Conservation (phyloP, 1,284 basidiomycete species). For the Puccinia horiana region DNA sequence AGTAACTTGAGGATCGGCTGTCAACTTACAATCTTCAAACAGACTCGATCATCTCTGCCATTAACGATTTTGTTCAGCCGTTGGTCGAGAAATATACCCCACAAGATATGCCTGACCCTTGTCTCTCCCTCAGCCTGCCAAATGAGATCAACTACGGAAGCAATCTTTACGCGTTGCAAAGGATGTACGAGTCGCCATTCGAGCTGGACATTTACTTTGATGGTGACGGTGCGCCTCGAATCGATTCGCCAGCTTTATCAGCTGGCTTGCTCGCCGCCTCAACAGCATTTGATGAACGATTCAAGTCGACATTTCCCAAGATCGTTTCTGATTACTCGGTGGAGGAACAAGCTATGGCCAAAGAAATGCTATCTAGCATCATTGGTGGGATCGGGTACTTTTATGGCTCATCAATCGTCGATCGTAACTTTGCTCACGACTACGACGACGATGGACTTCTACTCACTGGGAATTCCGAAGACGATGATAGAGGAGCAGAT, state of each 20-base stretch:
- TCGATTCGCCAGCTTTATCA: conserved; percentile 64
- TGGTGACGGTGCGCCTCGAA: conserved; percentile 66
- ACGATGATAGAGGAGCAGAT: conserved; percentile 56
- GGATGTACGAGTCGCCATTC: conserved; percentile 75
- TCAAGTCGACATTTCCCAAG: conserved; percentile 70
- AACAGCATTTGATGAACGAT: conserved; percentile 68
- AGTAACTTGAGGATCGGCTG: not conserved
- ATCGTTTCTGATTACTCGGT: conserved; percentile 60
- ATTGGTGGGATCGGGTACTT: conserved; percentile 91
- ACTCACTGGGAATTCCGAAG: conserved; percentile 58
- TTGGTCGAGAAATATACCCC: conserved; percentile 65
- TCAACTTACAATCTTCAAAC: conserved; percentile 32
- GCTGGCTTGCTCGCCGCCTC: conserved; percentile 70
- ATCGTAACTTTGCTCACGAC: conserved; percentile 78
- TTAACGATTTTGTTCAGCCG: conserved; percentile 67
- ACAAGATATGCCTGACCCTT: conserved; percentile 69
- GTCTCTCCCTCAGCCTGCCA: conserved; percentile 72
- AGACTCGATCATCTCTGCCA: conserved; percentile 70
- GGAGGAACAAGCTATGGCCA: conserved; percentile 70
- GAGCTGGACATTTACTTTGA: conserved; percentile 84
- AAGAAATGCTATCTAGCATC: conserved; percentile 82
- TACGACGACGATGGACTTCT: conserved; percentile 69
- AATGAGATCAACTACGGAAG: conserved; percentile 70
- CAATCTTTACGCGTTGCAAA: conserved; percentile 83
- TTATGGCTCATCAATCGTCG: conserved; percentile 83